Evolutionary conservation across 2,329 filamentous ascomycete genomes (phyloP).

Genomic region (Tolypocladium nubicola): DNA sequence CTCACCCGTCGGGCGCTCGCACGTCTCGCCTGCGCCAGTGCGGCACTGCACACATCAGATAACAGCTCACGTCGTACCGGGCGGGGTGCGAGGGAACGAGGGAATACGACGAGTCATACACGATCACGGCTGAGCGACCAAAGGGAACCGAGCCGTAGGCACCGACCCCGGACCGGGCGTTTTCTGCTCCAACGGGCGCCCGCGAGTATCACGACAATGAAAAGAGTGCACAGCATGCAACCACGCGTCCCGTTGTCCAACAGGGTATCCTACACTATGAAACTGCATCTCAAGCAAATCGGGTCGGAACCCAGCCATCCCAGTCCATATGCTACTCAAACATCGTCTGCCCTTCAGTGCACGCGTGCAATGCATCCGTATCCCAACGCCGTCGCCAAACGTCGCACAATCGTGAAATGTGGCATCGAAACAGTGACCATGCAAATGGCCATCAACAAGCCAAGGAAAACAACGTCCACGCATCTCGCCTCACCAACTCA

Average conservation of each 20-base stretch:
- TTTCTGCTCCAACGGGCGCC: not conserved
- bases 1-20: not conserved
- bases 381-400: not conserved
- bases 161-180: not conserved
- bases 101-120: not conserved
- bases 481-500: not conserved
- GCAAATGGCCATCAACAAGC: not conserved
- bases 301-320: not conserved
- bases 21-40: not conserved
- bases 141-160: not conserved
- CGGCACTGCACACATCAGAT: not conserved
- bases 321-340: not conserved
- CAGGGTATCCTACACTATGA: not conserved
- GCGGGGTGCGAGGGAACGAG: not conserved
- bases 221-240: not conserved
- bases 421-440: not conserved
- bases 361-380: not conserved
- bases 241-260: not conserved
- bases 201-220: not conserved
- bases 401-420: not conserved
- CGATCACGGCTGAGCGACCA: not conserved
- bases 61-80: not conserved
- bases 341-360: not conserved
- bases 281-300: not conserved
- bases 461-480: not conserved